Conservation (phyloP, 768 basidiomycete species). For the Tylopilus felleus region DNA sequence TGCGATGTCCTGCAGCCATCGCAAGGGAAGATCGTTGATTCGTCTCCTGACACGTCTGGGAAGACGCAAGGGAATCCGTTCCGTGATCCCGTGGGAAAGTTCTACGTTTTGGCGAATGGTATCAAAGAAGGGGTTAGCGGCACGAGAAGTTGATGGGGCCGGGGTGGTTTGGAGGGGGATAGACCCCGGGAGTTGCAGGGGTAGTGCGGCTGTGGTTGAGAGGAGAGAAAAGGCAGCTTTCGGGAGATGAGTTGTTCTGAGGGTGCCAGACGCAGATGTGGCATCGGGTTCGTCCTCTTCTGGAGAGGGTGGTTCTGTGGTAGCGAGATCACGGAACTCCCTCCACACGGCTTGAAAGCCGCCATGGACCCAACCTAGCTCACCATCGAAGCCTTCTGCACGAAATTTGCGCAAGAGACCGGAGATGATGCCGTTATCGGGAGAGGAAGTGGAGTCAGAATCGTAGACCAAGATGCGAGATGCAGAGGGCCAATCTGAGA, state of each 20-base stretch:
- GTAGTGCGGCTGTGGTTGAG: constrained; percentile 35
- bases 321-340: constrained; percentile 50
- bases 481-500: constrained; percentile 56
- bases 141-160: constrained; percentile 26
- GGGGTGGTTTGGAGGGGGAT: constrained; percentile 13
- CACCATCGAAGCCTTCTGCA: constrained; percentile 53
- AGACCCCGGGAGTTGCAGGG: constrained; percentile 4
- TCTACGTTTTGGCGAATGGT: constrained; percentile 87
- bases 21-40: constrained; percentile 72
- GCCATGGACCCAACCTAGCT: constrained; percentile 76
- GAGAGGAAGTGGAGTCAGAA: constrained; percentile 61
- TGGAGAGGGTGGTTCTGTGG: constrained; percentile 44
- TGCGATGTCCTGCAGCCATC: constrained; percentile 76
- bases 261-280: constrained; percentile 22
- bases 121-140: constrained; percentile 89
- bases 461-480: constrained; percentile 81
- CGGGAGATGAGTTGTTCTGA: constrained; percentile 60
- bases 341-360: constrained; percentile 74
- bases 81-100: constrained; percentile 68
- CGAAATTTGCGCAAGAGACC: constrained; percentile 77
- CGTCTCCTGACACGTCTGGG: constrained; percentile 49
- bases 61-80: constrained; percentile 74
- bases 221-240: constrained; percentile 59
- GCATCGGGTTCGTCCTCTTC: constrained; percentile 50
- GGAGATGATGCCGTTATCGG: constrained; percentile 63